Percentiles rank a stretch among this genome's conserved stretches.
phyloP scores from a whole-genome alignment of 805 yeast genomes.

The Lipomyces starkeyi region DNA sequence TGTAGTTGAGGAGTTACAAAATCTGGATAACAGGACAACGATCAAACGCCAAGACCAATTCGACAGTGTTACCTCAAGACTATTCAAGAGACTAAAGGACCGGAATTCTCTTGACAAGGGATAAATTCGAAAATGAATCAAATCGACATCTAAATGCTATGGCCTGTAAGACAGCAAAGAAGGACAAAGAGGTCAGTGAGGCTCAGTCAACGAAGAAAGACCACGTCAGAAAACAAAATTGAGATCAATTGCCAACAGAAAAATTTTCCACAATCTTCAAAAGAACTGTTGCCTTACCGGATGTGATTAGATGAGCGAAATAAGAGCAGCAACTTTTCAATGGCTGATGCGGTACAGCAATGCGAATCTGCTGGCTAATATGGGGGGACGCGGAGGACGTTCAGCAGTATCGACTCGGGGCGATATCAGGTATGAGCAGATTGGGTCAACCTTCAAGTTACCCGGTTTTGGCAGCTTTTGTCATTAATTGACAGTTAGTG shows the following conservation, averaged over 20 bases:
- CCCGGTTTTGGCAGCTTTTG: not conserved
- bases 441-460: not conserved
- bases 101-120: not conserved
- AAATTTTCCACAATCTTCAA: not conserved
- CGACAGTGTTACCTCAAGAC: not conserved
- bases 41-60: not conserved
- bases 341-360: not conserved
- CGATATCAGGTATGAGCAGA: not conserved
- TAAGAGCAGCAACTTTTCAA: not conserved
- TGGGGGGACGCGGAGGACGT: not conserved
- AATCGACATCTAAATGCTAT: conserved; percentile 11
- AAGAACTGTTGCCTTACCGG: not conserved
- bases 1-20: not conserved
- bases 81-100: not conserved
- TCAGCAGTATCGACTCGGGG: not conserved
- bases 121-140: conserved; percentile 13
- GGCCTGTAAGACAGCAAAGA: conserved; percentile 1
- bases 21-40: not conserved
- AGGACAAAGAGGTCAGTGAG: conserved; percentile 17
- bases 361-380: not conserved
- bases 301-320: not conserved
- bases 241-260: not conserved
- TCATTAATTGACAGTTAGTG: not conserved
- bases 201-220: not conserved
- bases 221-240: not conserved